Evolutionary conservation across 2,329 filamentous ascomycete species (phyloP), one percentile per base, ranked within the genome.

Genomic region (Sarocladiaceae sp.): DNA sequence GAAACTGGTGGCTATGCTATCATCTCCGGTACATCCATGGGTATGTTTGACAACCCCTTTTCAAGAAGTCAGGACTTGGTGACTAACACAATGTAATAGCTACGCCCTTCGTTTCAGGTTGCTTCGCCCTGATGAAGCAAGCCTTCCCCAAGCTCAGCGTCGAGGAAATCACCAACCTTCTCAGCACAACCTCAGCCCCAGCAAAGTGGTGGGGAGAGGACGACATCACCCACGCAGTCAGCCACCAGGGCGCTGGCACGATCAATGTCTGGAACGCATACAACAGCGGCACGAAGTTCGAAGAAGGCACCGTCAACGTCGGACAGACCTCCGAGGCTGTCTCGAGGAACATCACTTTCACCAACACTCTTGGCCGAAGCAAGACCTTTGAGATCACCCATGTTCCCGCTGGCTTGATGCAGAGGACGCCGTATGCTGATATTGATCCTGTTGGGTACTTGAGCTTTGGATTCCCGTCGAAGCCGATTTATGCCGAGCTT

Each of bases 11-110:
- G 62, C 12, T 71, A 68, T 26, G 61, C 62, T 2, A 64, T 68
- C 25, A 56, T 69, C 17, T 63, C 61, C 2, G 68, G 67, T 1
- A 70, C 68, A 1, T 68, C 65, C 3, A 70, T 71, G 68, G 53
- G 51, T 52, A 52, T 23, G 51, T 46, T 17, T 29, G 4, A 7
- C 22, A 26, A 23, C 17, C 12, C 18, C 23, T 20, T 23, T 18
- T 39, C 12, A 20, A 12, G 5, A 23, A 4, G n/a, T 29, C 17
- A 11, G 10, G 4, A 42, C 13, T 25, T 23, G 8, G 13, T 11
- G 22, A 17, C 25, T 52, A 26, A 52, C 26, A 35, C 20, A n/a
- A 2, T 44, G 22, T 52, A 10, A 18, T n/a, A 52, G 62, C 67
- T 1, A 63, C 66, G 1, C 67, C 68, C 1, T 69, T 62, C 46